Evolutionary conservation across 129 eudicot species (phyloP).

Genomic region (Mikania micrantha): DNA sequence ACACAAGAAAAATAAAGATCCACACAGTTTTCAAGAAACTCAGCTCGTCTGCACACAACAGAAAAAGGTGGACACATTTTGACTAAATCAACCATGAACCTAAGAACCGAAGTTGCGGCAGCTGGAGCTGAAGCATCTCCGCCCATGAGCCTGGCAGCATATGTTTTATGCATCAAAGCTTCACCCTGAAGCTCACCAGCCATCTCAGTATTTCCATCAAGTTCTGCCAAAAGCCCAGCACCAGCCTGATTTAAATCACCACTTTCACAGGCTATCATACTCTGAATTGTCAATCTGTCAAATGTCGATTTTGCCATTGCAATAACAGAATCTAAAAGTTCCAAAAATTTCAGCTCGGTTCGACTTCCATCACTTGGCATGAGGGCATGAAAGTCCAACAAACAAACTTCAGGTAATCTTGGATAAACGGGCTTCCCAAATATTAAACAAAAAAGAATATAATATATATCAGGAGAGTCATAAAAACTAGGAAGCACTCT

Average conservation of each 20-base stretch:
- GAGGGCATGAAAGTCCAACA: constrained; percentile 94
- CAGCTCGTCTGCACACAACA: constrained; percentile 72
- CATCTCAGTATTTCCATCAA: constrained; percentile 68
- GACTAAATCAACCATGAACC: constrained; percentile 96
- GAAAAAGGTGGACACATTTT: constrained; percentile 89
- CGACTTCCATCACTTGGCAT: constrained; percentile 74
- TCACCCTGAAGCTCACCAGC: constrained; percentile 97
- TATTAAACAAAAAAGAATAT: constrained; percentile 79
- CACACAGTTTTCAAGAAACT: constrained; percentile 87
- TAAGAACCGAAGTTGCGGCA: constrained; percentile 87
- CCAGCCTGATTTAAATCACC: constrained; percentile 74
- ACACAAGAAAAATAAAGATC: constrained; percentile 91
- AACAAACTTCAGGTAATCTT: constrained; percentile 91
- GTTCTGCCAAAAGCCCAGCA: constrained; percentile 82
- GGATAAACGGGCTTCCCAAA: constrained; percentile 96
- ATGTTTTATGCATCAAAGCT: constrained; percentile 97
- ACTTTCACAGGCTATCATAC: constrained; percentile 70
- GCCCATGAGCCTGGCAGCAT: constrained; percentile 99
- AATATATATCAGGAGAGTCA: constrained; percentile 96
- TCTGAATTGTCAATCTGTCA: constrained; percentile 66
- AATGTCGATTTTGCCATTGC: constrained; percentile 94
- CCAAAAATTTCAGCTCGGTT: constrained; percentile 70
- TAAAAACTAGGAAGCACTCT: constrained; percentile 92
- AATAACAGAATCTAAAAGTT: constrained; percentile 80
- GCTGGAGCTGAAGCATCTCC: constrained; percentile 97